Base-by-base conservation (phyloP, 495 filamentous ascomycete genomes). In the Parathielavia appendiculata region DNA sequence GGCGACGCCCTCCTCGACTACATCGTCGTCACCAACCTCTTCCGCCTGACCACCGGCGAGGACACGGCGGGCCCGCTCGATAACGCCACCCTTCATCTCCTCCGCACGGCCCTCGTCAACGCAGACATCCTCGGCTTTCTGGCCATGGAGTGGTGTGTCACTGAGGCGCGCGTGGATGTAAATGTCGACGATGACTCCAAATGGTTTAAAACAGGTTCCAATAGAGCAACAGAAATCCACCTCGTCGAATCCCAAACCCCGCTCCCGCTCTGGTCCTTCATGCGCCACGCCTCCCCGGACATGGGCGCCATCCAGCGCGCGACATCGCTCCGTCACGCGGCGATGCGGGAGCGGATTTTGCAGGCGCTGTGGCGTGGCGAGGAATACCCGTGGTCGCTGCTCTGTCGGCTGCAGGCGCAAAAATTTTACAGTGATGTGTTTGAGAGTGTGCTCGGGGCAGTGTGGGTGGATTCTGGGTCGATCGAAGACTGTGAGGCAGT, bases 351-450 rank as follows among this genome's bases (percentile, higher is more conserved):
- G 0, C 57, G 62, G 0, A 83, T 97, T 46, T 43, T 67, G 0
- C 49, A 71, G 0, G 81, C 75, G 8, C 59, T 69, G 0, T 70
- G 71, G 0, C 49, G 69, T 30, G 81, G 75, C 16, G 35, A 43
- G 0, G 65, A 72, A 22, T 91, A 91, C 63, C 93, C 92, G 0
- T 98, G 92, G 92, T 74, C 80, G 2, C 64, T 78, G 0, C 83
- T 98, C 19, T 71, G 81, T 0, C 73, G 78, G 0, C 77, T 96
- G 1, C 75, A 81, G 34, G 76, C 86, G 1, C 83, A 83, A 23
- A 97, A 97, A 62, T 89, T 89, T 76, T 85, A 89, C 72, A 93
- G 88, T 0, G 92, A 98, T 66, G 74, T 96, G 11, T 75, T 96
- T 40, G 93, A 98, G 76, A 81, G 79, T 50, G 59, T 92, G 1